Conservation (phyloP, 139 green algal genomes). For the Chlamydomonas sp. region DNA sequence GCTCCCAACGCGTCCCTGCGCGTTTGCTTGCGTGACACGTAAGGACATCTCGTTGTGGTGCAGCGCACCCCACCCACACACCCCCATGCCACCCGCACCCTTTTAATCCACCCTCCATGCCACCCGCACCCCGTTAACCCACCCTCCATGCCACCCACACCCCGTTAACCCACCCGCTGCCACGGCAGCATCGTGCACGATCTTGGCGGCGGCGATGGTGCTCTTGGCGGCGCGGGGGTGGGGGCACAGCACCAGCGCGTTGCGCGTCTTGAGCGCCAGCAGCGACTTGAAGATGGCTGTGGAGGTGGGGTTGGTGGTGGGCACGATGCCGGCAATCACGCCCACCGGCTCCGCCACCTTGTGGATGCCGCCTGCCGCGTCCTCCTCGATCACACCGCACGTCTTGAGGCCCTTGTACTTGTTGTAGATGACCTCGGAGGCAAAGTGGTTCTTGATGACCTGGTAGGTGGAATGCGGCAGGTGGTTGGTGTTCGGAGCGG, state of each 20-base stretch:
- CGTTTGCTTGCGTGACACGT: no score
- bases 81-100: no score
- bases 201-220: constrained; percentile 69
- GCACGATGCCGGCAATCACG: constrained; percentile 71
- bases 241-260: constrained; percentile 72
- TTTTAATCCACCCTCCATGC: no score
- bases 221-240: constrained; percentile 68
- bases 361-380: constrained; percentile 51
- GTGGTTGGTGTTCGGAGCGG: not conserved
- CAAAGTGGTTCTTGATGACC: constrained; percentile 78
- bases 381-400: constrained; percentile 71
- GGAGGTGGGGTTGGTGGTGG: constrained; percentile 77
- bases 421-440: constrained; percentile 77
- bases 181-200: constrained; percentile 74
- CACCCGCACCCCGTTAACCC: no score
- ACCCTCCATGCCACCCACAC: no score
- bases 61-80: no score
- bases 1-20: no score
- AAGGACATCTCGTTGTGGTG: no score
- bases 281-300: constrained; percentile 79
- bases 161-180: constrained; percentile 44
- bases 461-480: not conserved
- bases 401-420: constrained; percentile 85
- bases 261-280: constrained; percentile 77
- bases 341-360: constrained; percentile 72